Evolutionary conservation across 106 monocot genomes (phyloP).

Genomic region (Gastrodia elata): DNA sequence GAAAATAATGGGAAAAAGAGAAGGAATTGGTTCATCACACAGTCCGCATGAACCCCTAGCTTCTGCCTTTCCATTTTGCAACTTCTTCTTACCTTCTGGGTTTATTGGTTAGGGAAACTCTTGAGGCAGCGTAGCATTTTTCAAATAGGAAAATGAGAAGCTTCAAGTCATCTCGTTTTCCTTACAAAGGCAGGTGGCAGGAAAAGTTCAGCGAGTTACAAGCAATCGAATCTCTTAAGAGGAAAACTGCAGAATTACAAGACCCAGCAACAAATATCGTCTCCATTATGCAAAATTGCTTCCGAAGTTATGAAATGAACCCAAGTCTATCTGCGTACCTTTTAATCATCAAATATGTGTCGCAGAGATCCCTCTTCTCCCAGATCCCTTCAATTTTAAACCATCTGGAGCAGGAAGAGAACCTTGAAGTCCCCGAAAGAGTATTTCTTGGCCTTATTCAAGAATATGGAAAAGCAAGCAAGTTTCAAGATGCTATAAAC

Average conservation of each 20-base stretch:
- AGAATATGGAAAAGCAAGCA: slow-evolving; percentile 25
- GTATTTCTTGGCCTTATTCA: slow-evolving; percentile 34
- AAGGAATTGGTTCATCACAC: too few relatives aligned
- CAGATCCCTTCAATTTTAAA: slow-evolving; percentile 26
- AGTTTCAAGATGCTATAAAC: slow-evolving; percentile 43
- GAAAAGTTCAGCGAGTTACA: slow-evolving; percentile 22
- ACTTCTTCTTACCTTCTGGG: too few relatives aligned
- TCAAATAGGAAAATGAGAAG: slow-evolving; percentile 7
- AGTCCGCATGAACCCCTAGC: too few relatives aligned
- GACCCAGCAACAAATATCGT: slow-evolving; percentile 16
- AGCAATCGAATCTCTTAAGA: slow-evolving; percentile 41
- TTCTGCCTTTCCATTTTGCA: too few relatives aligned
- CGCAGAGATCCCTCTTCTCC: slow-evolving; percentile 10
- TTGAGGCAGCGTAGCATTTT: too few relatives aligned
- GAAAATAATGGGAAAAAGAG: too few relatives aligned
- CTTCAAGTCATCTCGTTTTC: slow-evolving; percentile 14
- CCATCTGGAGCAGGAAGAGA: slow-evolving; percentile 33
- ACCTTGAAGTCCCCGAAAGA: slow-evolving; percentile 33
- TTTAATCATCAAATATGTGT: slow-evolving; percentile 26
- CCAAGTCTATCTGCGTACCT: slow-evolving; percentile 40
- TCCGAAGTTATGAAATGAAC: slow-evolving; percentile 17
- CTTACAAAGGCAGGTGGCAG: slow-evolving; percentile 32
- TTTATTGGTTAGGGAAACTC: too few relatives aligned
- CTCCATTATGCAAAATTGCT: slow-evolving; percentile 20
- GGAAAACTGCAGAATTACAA: slow-evolving; percentile 13